phyloP scores from a whole-genome alignment of 2,329 filamentous ascomycete species.

The Diaporthe destruens region DNA sequence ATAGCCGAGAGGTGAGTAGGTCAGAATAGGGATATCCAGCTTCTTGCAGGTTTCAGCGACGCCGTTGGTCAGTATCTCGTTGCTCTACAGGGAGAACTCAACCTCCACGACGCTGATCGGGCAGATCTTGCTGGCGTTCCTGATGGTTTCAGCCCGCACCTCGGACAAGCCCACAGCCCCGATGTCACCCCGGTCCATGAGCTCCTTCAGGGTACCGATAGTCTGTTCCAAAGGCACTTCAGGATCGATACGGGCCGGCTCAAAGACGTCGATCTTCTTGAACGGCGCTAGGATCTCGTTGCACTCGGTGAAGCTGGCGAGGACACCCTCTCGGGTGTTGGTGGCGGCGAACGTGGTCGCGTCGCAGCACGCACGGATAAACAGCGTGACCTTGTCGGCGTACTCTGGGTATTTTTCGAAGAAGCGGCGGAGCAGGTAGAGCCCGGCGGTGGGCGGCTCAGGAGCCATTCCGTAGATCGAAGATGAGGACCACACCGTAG shows the following conservation, averaged over 20 bases:
- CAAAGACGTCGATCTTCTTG: slow-evolving; percentile 3
- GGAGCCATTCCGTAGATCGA: slow-evolving; percentile 5
- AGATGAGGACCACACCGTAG: background rate
- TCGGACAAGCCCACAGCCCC: background rate
- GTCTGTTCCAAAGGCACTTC: background rate
- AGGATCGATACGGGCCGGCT: background rate
- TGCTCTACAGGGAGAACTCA: slow-evolving; percentile 9
- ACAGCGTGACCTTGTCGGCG: background rate
- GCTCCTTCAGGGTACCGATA: background rate
- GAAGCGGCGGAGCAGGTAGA: background rate
- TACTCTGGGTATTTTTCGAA: background rate
- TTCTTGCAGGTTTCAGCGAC: background rate
- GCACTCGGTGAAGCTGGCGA: background rate
- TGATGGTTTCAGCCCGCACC: background rate
- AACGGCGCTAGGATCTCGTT: background rate
- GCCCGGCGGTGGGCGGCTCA: background rate
- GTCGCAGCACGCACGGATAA: background rate
- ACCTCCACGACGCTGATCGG: background rate
- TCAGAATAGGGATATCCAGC: background rate
- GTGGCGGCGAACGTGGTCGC: background rate
- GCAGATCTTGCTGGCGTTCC: background rate
- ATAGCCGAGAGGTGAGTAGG: background rate
- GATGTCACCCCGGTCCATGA: background rate
- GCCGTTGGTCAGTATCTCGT: background rate
- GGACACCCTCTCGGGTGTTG: background rate